These are phyloP conservation scores for Prunus campanulata DNA, from an alignment of 306 rosid genomes.

Conservation along the genomic window DNA sequence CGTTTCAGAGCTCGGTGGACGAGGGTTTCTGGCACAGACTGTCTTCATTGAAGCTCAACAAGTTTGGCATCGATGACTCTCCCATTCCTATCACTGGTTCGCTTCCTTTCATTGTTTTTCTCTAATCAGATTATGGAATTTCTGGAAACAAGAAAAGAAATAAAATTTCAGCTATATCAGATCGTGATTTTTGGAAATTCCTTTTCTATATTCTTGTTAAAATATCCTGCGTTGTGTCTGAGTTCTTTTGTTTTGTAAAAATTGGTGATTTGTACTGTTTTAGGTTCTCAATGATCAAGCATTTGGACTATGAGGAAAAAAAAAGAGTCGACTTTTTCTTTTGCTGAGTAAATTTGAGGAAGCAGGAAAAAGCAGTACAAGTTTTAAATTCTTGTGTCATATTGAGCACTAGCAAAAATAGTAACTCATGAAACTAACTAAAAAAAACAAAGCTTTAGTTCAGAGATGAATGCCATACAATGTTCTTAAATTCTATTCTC, in stretches of 20 bases:
- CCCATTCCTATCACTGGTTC: constrained; percentile 75
- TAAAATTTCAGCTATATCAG: background rate
- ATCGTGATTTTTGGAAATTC: background rate
- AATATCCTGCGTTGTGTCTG: background rate
- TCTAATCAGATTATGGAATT: background rate
- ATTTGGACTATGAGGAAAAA: background rate
- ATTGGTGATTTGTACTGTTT: background rate
- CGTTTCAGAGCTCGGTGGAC: constrained; percentile 82
- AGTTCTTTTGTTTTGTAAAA: too few species aligned
- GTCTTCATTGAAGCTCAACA: constrained; percentile 88
- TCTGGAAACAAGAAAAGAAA: background rate
- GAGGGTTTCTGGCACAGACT: constrained; percentile 97
- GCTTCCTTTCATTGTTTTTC: background rate
- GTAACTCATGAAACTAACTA: background rate
- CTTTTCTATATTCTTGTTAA: background rate
- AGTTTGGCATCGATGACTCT: constrained; percentile 95
- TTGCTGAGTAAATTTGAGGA: background rate
- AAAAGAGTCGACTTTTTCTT: background rate
- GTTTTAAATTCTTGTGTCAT: background rate
- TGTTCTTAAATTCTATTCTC: background rate
- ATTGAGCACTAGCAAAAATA: too few species aligned
- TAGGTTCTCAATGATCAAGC: background rate
- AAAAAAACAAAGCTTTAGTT: background rate
- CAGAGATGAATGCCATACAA: background rate
- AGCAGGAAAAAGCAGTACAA: background rate